A percentile compares a stretch with the other conserved stretches of the same genome.
These are phyloP conservation scores for Fusarium sp. DNA, from an alignment of 2,329 filamentous ascomycete species.

Conservation along the genomic window DNA sequence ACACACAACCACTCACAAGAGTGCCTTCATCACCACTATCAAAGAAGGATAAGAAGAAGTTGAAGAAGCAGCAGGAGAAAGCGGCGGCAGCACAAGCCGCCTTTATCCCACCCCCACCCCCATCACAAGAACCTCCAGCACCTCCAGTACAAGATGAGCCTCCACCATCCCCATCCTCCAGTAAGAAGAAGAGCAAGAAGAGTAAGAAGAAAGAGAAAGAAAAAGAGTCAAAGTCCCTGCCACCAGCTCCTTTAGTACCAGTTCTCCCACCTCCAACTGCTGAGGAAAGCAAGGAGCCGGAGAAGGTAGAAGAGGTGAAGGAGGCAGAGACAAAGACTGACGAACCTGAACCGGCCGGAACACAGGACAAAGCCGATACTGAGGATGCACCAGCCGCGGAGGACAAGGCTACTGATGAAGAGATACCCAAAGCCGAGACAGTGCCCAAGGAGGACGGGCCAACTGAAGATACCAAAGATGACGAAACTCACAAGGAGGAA, in stretches of 20 bases:
- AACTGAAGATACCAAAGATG: constrained; percentile 4
- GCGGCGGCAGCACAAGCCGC: constrained; percentile 16
- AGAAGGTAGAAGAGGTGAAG: constrained; percentile 30
- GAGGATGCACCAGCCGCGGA: constrained; percentile 14
- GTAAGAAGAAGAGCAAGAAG: constrained; percentile 42
- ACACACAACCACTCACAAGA: constrained; percentile 26
- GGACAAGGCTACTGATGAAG: constrained; percentile 8
- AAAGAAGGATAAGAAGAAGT: constrained; percentile 41
- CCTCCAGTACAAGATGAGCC: constrained; percentile 20
- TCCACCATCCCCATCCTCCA: constrained; percentile 14
- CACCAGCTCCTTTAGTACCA: constrained; percentile 9
- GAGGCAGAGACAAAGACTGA: constrained; percentile 30
- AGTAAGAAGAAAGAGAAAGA: constrained; percentile 39
- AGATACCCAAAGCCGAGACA: constrained; percentile 10
- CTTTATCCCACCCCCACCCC: constrained; percentile 8
- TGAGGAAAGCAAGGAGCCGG: constrained; percentile 31
- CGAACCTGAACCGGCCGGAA: constrained; percentile 18
- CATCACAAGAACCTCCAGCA: constrained; percentile 27
- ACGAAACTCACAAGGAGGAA: constrained; percentile 23
- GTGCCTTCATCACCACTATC: constrained; percentile 15
- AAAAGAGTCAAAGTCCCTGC: constrained; percentile 13
- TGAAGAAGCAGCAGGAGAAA: constrained; percentile 30
- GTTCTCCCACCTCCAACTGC: constrained; percentile 7
- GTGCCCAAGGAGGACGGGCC: constrained; percentile 15
- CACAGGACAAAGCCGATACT: constrained; percentile 22